These are phyloP conservation scores for Fusarium anthophilum DNA, from an alignment of 2,329 filamentous ascomycete genomes.

Conservation along the genomic window DNA sequence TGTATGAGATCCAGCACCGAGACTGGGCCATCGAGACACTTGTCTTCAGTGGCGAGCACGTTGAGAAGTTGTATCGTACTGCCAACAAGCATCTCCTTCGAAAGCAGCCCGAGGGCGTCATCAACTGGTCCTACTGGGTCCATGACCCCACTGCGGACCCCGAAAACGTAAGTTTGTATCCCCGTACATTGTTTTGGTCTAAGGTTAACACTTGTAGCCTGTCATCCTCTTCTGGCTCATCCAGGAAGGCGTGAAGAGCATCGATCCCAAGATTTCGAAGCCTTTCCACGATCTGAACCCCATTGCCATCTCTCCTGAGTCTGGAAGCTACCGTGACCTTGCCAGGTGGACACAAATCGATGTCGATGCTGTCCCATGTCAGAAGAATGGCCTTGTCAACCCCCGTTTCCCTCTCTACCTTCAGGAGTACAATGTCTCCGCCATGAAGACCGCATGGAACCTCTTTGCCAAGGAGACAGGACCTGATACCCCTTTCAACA, in stretches of 20 bases:
- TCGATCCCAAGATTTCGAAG: constrained; percentile 53
- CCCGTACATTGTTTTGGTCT: background rate
- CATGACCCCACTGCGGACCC: constrained; percentile 54
- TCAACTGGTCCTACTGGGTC: constrained; percentile 62
- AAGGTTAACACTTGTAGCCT: constrained; percentile 31
- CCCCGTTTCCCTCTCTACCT: constrained; percentile 42
- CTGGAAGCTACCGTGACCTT: constrained; percentile 36
- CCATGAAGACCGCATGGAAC: constrained; percentile 29
- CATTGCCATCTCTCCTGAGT: constrained; percentile 42
- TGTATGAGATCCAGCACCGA: constrained; percentile 41
- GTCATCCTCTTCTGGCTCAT: constrained; percentile 56
- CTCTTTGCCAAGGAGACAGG: constrained; percentile 29
- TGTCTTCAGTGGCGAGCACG: constrained; percentile 58
- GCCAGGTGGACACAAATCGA: constrained; percentile 37
- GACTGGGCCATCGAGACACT: constrained; percentile 49
- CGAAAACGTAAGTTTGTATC: constrained; percentile 45
- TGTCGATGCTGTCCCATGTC: constrained; percentile 26
- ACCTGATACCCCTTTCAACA: constrained; percentile 23
- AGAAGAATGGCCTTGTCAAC: constrained; percentile 39
- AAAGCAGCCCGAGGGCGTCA: constrained; percentile 54
- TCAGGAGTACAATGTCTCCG: constrained; percentile 22
- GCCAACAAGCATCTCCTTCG: constrained; percentile 57
- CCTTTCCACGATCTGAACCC: constrained; percentile 57
- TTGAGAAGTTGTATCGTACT: constrained; percentile 57
- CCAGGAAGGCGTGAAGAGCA: constrained; percentile 53